These are phyloP conservation scores for Exophiala viscosa DNA, from an alignment of 2,329 filamentous ascomycete genomes.

Conservation along the genomic window DNA sequence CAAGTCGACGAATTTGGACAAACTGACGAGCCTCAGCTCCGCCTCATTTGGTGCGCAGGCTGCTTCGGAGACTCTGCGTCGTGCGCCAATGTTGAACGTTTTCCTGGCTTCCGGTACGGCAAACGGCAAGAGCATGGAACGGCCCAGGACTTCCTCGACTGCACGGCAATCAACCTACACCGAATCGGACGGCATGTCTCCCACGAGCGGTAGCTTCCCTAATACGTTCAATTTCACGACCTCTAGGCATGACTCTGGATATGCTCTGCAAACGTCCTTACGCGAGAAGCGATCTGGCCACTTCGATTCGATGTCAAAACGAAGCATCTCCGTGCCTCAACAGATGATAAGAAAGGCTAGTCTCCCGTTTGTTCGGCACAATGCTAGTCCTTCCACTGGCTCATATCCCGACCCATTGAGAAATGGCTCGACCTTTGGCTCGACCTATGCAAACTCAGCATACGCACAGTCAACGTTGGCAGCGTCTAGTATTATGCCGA, in stretches of 20 bases:
- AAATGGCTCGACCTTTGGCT: constrained; percentile 25
- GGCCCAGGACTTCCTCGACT: constrained; percentile 70
- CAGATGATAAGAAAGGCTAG: constrained; percentile 53
- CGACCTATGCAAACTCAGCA: constrained; percentile 47
- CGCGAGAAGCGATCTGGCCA: constrained; percentile 93
- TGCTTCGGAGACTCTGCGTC: constrained; percentile 44
- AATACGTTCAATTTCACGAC: constrained; percentile 70
- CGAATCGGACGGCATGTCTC: constrained; percentile 60
- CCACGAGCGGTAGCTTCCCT: constrained; percentile 73
- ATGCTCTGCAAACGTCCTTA: constrained; percentile 77
- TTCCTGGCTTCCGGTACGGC: constrained; percentile 70
- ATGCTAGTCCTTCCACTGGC: constrained; percentile 45
- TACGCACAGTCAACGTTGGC: constrained; percentile 51
- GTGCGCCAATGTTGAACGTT: constrained; percentile 79
- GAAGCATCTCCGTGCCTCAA: constrained; percentile 72
- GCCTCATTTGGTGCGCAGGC: constrained; percentile 74
- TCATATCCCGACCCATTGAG: constrained; percentile 43
- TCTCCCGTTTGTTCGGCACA: constrained; percentile 67
- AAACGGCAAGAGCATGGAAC: constrained; percentile 35
- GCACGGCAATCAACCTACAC: constrained; percentile 52
- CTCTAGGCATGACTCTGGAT: constrained; percentile 89
- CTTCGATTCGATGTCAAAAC: constrained; percentile 74
- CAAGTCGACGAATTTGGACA: constrained; percentile 68
- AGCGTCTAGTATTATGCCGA: constrained; percentile 50
- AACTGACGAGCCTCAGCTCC: constrained; percentile 85